A percentile compares a stretch with the other conserved stretches of the same genome.
phyloP scores from a whole-genome alignment of 495 filamentous ascomycete species.

The Penicillium coprophilum region DNA sequence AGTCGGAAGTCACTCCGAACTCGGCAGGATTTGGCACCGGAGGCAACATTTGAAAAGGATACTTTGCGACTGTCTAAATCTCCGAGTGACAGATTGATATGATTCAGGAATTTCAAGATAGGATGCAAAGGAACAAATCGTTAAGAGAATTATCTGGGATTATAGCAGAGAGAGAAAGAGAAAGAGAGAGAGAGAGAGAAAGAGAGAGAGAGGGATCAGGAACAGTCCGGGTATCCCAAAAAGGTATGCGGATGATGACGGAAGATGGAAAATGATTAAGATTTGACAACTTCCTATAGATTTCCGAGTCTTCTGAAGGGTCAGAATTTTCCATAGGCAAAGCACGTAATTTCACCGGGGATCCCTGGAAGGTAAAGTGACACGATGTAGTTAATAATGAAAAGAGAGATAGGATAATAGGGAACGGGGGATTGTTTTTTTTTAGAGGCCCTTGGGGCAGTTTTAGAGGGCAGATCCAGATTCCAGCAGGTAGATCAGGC shows the following conservation, averaged over 20 bases:
- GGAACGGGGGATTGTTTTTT: not conserved
- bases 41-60: slow-evolving; percentile 61
- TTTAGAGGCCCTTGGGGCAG: slow-evolving; percentile 7
- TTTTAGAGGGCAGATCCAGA: slow-evolving; percentile 15
- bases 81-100: too few relatives aligned
- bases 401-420: not conserved
- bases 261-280: not conserved
- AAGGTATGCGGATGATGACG: not conserved
- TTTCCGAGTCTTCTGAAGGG: too few relatives aligned
- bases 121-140: too few relatives aligned
- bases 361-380: not conserved
- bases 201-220: too few relatives aligned
- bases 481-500: not conserved
- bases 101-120: too few relatives aligned
- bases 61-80: too few relatives aligned
- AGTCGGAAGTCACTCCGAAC: slow-evolving; percentile 81
- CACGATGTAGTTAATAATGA: slow-evolving; percentile 26
- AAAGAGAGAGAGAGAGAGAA: too few relatives aligned
- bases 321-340: slow-evolving; percentile 14
- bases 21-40: slow-evolving; percentile 74
- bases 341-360: slow-evolving; percentile 21
- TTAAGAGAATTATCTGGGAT: too few relatives aligned
- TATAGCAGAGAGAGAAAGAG: too few relatives aligned
- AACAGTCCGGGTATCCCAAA: too few relatives aligned
- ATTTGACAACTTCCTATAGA: too few relatives aligned